These are phyloP conservation scores for Rhodotorula sp. DNA, from an alignment of 1,284 basidiomycete genomes.

Conservation along the genomic window DNA sequence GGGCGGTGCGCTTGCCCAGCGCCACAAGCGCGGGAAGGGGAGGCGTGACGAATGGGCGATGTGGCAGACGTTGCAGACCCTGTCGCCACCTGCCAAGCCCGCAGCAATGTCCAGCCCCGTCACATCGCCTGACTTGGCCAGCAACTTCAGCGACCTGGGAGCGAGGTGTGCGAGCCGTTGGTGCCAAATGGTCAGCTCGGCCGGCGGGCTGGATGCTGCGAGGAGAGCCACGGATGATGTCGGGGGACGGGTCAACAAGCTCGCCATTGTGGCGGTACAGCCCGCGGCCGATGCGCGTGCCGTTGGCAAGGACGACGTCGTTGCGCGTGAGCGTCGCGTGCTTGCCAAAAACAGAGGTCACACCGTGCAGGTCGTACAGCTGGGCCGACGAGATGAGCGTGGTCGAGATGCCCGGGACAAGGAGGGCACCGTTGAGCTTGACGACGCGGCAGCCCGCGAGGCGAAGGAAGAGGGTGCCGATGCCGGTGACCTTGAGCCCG, in stretches of 20 bases:
- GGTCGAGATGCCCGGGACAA: not conserved
- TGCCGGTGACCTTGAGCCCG: slow-evolving; percentile 2
- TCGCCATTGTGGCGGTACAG: too few relatives aligned
- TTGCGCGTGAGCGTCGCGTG: not conserved
- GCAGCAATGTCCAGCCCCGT: too few relatives aligned
- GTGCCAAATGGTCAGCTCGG: slow-evolving; percentile 7
- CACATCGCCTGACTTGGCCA: too few relatives aligned
- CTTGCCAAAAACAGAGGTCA: not conserved
- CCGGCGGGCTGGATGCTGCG: not conserved
- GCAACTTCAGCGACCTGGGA: too few relatives aligned
- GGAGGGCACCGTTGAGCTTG: too few relatives aligned
- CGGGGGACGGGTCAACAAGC: too few relatives aligned
- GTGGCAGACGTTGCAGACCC: slow-evolving; percentile 6
- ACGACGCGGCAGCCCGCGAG: too few relatives aligned
- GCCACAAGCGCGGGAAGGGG: slow-evolving; percentile 14
- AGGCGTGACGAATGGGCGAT: not conserved
- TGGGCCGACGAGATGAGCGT: not conserved
- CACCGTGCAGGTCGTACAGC: slow-evolving; percentile 1
- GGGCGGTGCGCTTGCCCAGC: not conserved
- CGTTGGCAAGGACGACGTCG: not conserved
- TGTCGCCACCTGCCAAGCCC: too few relatives aligned
- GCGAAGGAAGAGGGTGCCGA: not conserved
- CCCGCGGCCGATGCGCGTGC: not conserved
- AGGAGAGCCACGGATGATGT: slow-evolving; percentile 3
- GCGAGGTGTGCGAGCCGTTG: slow-evolving; percentile 2